Base-by-base conservation (phyloP, 306 rosid genomes). In the Quercus suber region DNA sequence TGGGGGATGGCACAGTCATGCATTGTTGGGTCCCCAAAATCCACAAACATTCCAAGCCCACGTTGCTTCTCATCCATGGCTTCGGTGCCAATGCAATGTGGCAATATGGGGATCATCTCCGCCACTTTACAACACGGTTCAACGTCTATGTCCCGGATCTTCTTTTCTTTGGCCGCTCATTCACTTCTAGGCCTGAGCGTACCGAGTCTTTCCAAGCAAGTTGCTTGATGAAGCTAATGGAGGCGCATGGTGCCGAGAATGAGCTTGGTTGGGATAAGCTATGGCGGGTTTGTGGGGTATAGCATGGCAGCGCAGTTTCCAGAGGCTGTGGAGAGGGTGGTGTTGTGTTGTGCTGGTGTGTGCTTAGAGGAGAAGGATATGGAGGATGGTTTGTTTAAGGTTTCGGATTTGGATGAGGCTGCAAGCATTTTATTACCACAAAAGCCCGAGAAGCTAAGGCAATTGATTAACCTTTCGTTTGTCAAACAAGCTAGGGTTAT, bases 81-180 rank as follows among this genome's bases (percentile, higher is more conserved):
- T 90, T 93, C 25, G 97, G 96, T 10, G 96, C 96, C 69, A 91
- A 88, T 2, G 97, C 97, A 3, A 93, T 87, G 92, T 93, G 96
- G 94, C 97, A 93, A 80, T 91, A 82, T 75, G 87, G 89, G 7
- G 92, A 89, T 4, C 88, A 83, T 74, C 74, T 93, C 35, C 74
- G 81, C 0, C 87, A 83, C 23, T 84, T 93, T 53, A 79, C 78
- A 5, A 1, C 76, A 0, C 74, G 60, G 0, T 93, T 89, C 82
- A 89, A 93, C 28, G 89, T 93, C 2, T 93, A 85, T 67, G 94
- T 93, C 7, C 97, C 97, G 0, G 97, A 93, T 69, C 92, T 93
- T 21, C 72, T 93, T 23, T 93, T 93, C 89, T 93, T 93, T 73
- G 97, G 96, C 3, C 78, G 80, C 1, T 93, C 97, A 0, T 82